Conservation (phyloP, 345 rosid genomes). For the Pistacia integerrima region DNA sequence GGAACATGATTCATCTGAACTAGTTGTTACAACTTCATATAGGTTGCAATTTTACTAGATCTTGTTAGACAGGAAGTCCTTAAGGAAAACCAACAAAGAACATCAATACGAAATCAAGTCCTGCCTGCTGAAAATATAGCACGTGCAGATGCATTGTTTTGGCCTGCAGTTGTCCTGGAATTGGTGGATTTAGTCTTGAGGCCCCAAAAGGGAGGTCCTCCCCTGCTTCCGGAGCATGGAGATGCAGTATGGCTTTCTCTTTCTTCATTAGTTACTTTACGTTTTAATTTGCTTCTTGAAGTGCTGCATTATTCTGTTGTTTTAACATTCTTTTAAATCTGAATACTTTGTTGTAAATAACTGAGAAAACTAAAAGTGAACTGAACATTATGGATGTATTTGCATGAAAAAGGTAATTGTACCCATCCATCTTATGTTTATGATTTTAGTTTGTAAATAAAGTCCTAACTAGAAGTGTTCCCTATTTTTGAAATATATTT, state of each 20-base stretch:
- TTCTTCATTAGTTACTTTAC: neutral
- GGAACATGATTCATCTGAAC: constrained; percentile 13
- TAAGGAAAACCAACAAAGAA: constrained; percentile 35
- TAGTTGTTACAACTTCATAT: constrained; percentile 21
- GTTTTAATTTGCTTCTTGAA: neutral
- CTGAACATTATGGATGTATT: neutral
- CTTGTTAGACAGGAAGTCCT: constrained; percentile 57
- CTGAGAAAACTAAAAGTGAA: constrained; percentile 4
- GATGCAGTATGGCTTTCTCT: constrained; percentile 57
- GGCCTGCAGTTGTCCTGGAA: constrained; percentile 58
- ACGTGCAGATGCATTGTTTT: constrained; percentile 27
- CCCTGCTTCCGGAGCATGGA: constrained; percentile 69
- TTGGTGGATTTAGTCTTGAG: constrained; percentile 70
- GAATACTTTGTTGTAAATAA: neutral
- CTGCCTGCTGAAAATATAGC: constrained; percentile 29
- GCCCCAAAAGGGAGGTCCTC: constrained; percentile 87
- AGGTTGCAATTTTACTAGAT: constrained; percentile 87
- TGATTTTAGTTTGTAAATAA: neutral
- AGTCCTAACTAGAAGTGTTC: neutral
- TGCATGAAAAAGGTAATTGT: neutral
- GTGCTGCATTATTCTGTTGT: neutral
- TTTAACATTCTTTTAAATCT: neutral
- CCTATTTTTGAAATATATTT: neutral
- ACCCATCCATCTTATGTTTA: neutral
- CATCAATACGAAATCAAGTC: constrained; percentile 15